Conservation (phyloP, 2,329 filamentous ascomycete genomes). For the Sclerotinia borealis region DNA sequence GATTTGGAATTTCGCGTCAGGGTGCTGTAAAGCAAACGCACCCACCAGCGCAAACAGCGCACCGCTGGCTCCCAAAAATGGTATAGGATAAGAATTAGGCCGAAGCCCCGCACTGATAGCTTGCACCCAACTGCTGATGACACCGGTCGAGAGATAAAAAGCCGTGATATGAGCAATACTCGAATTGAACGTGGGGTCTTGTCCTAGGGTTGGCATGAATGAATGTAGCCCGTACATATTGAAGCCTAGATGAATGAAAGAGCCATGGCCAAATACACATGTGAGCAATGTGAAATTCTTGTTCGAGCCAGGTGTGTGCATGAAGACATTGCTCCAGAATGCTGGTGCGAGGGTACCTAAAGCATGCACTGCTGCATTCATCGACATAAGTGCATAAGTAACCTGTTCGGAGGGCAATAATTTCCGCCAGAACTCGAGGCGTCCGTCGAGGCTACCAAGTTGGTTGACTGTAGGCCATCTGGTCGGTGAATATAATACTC, state of each 20-base stretch:
- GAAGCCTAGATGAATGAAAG: neutral
- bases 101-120: neutral
- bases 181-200: neutral
- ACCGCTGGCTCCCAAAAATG: constrained; percentile 1
- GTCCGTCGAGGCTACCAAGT: neutral
- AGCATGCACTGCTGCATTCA: neutral
- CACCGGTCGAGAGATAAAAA: constrained; percentile 1
- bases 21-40: neutral
- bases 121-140: constrained; percentile 3
- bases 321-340: neutral
- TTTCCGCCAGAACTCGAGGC: neutral
- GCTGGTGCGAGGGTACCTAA: neutral
- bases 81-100: neutral
- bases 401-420: neutral
- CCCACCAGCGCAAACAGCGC: neutral
- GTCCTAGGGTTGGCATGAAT: neutral
- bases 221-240: constrained; percentile 7
- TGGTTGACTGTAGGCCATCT: neutral
- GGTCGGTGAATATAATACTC: neutral
- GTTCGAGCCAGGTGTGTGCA: neutral
- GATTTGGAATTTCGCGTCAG: neutral
- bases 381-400: neutral
- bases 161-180: constrained; percentile 4
- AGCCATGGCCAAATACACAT: neutral
- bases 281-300: constrained; percentile 1